These are phyloP conservation scores for Cairneyella variabilis DNA, from an alignment of 495 filamentous ascomycete genomes.

Conservation along the genomic window DNA sequence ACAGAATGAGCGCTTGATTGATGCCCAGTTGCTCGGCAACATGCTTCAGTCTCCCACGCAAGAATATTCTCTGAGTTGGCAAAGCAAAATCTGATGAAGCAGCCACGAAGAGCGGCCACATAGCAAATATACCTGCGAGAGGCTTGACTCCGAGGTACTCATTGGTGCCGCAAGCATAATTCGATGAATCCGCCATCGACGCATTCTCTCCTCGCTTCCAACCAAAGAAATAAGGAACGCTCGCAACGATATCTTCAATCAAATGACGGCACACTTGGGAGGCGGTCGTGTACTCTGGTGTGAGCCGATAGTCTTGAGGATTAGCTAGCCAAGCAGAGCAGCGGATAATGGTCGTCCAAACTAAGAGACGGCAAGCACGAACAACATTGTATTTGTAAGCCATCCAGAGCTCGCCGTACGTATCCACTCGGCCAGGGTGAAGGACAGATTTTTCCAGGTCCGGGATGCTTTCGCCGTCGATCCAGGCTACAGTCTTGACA, in stretches of 20 bases:
- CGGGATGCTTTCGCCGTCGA: conserved; percentile 25
- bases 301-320: conserved; percentile 46
- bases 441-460: conserved; percentile 39
- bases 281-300: conserved; percentile 45
- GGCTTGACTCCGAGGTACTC: conserved; percentile 29
- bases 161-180: conserved; percentile 39
- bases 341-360: conserved; percentile 40
- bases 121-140: conserved; percentile 42
- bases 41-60: conserved; percentile 37
- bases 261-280: conserved; percentile 35
- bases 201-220: conserved; percentile 37
- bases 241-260: conserved; percentile 46
- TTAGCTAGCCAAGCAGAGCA: conserved; percentile 46
- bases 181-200: conserved; percentile 7
- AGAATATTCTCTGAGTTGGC: conserved; percentile 42
- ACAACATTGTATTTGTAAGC: conserved; percentile 43
- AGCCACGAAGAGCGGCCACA: conserved; percentile 37
- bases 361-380: conserved; percentile 37
- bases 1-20: conserved; percentile 41
- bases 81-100: conserved; percentile 44
- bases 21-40: conserved; percentile 44
- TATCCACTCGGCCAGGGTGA: conserved; percentile 46
- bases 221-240: conserved; percentile 48
- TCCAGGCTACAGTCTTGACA: conserved; percentile 41
- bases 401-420: conserved; percentile 47